Percentiles rank a stretch among this genome's conserved stretches.
phyloP scores from a whole-genome alignment of 2,329 filamentous ascomycete species.

The Lecanicillium sp. region DNA sequence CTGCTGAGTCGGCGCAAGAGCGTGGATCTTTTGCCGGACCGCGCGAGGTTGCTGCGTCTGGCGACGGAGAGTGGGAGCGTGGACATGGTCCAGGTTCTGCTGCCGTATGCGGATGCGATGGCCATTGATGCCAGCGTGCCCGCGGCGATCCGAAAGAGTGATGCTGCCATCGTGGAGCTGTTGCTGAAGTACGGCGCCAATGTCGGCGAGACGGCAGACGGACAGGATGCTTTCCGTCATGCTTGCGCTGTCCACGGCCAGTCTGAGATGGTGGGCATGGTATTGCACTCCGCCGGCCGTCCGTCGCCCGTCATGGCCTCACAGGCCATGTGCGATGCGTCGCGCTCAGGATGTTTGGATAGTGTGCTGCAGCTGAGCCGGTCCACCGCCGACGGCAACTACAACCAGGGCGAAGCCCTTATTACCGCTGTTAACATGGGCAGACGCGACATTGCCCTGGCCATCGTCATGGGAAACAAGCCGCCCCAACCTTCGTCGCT shows the following conservation, averaged over 20 bases:
- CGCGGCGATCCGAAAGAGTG: constrained; percentile 39
- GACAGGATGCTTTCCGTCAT: constrained; percentile 48
- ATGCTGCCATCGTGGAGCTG: constrained; percentile 38
- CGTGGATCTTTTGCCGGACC: constrained; percentile 41
- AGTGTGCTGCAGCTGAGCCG: constrained; percentile 47
- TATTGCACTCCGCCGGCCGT: constrained; percentile 44
- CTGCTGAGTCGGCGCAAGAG: constrained; percentile 45
- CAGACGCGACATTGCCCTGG: constrained; percentile 48
- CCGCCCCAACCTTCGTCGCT: constrained; percentile 45
- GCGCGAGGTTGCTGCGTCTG: constrained; percentile 44
- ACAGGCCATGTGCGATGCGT: constrained; percentile 46
- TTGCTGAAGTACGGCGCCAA: constrained; percentile 48
- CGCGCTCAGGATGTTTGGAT: constrained; percentile 41
- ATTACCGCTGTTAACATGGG: constrained; percentile 43
- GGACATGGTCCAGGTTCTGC: constrained; percentile 48
- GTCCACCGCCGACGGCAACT: constrained; percentile 47
- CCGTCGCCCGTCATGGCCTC: constrained; percentile 40
- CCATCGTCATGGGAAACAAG: constrained; percentile 46
- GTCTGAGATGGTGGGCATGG: constrained; percentile 39
- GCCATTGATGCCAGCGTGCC: constrained; percentile 46
- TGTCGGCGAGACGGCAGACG: constrained; percentile 40
- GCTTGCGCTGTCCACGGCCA: constrained; percentile 41
- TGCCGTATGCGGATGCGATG: constrained; percentile 46
- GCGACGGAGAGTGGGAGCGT: constrained; percentile 44
- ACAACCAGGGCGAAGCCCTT: constrained; percentile 46